A percentile compares a stretch with the other conserved stretches of the same genome.
Evolutionary conservation across 2,329 filamentous ascomycete genomes (phyloP).

Genomic region (Xylariaceae sp.): DNA sequence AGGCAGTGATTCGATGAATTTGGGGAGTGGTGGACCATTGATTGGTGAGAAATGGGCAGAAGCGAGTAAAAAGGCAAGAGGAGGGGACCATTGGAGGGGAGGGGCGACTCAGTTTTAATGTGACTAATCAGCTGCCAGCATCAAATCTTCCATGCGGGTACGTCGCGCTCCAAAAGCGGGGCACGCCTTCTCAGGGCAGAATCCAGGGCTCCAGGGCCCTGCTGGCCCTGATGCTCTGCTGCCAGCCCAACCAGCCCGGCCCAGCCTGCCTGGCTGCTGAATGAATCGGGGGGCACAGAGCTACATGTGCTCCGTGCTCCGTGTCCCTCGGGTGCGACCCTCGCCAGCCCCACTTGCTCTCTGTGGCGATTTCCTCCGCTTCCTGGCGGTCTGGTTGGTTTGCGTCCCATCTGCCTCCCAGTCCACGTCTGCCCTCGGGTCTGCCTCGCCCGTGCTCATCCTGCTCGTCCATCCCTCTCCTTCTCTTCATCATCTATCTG

Average conservation of each 20-base stretch:
- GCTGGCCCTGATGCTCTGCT: no score
- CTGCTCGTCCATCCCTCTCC: no score
- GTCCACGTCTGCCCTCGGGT: not conserved
- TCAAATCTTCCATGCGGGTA: slow-evolving; percentile 12
- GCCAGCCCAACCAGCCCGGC: not conserved
- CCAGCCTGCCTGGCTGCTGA: no score
- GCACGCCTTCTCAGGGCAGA: not conserved
- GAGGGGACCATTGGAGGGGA: slow-evolving; percentile 12
- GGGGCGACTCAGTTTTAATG: no score
- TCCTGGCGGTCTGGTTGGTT: not conserved
- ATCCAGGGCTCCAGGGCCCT: no score
- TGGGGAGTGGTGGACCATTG: slow-evolving; percentile 26
- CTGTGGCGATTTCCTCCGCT: slow-evolving; percentile 1
- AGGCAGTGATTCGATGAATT: slow-evolving; percentile 28
- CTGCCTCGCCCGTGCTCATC: no score
- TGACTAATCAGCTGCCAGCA: slow-evolving; percentile 26
- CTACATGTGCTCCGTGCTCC: no score
- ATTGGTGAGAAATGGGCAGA: slow-evolving; percentile 28
- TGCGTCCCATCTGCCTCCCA: not conserved
- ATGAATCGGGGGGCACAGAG: no score
- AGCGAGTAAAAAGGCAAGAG: slow-evolving; percentile 25
- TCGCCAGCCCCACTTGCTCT: not conserved
- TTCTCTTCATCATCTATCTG: no score
- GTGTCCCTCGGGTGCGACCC: no score
- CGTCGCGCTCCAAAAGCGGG: slow-evolving; percentile 1